A percentile compares a stretch with the other conserved stretches of the same genome.
Evolutionary conservation across 495 filamentous ascomycete genomes (phyloP).

Genomic region (Aspergillus panamensis): DNA sequence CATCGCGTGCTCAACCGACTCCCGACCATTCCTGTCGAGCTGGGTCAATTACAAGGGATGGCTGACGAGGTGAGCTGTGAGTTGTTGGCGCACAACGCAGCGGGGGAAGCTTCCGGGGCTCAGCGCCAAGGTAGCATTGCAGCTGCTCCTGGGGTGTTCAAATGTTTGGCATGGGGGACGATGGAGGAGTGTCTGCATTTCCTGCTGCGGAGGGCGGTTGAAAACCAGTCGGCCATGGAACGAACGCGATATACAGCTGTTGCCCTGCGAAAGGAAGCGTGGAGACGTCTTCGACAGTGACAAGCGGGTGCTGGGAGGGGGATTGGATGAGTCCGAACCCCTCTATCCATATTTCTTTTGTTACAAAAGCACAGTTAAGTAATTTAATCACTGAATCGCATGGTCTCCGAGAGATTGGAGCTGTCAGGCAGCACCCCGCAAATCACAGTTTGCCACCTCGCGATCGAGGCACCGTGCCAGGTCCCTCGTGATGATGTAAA

Average conservation of each 20-base stretch:
- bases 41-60: conserved; percentile 89
- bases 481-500: conserved; percentile 3
- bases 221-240: conserved; percentile 77
- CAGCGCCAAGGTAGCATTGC: conserved; percentile 12
- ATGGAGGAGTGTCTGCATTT: conserved; percentile 86
- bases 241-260: conserved; percentile 63
- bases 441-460: conserved; percentile 11
- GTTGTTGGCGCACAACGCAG: conserved; percentile 48
- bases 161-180: conserved; percentile 84
- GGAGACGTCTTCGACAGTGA: conserved; percentile 32
- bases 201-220: conserved; percentile 70
- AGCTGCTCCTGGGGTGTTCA: conserved; percentile 56
- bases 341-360: background rate
- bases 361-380: background rate
- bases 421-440: conserved; percentile 1
- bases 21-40: conserved; percentile 54
- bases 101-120: background rate
- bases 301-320: background rate
- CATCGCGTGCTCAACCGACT: conserved; percentile 38
- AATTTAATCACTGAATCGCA: background rate
- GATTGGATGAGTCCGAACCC: background rate
- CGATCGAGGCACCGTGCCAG: conserved; percentile 3
- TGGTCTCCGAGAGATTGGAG: background rate
- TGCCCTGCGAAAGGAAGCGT: conserved; percentile 63
- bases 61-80: conserved; percentile 84